These are phyloP conservation scores for Pseudonitzschia delicatissima DNA, from an alignment of 108 stramenopile species.

Conservation along the genomic window DNA sequence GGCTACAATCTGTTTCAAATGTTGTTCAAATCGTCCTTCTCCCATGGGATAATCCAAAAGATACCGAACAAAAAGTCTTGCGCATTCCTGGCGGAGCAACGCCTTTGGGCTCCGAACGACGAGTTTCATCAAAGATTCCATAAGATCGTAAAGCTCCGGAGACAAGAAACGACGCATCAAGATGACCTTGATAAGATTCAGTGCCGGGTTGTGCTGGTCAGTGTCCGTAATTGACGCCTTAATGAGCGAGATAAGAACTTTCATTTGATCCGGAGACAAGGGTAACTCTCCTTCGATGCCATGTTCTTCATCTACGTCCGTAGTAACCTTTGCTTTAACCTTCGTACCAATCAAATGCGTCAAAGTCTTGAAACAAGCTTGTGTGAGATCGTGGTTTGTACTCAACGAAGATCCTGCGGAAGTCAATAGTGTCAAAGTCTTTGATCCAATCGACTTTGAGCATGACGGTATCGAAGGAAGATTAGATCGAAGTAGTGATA, in stretches of 20 bases:
- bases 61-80: constrained; percentile 70
- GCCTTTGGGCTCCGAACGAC: constrained; percentile 76
- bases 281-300: constrained; percentile 21
- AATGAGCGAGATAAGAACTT: constrained; percentile 67
- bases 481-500: constrained; percentile 65
- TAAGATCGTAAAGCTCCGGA: constrained; percentile 84
- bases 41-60: constrained; percentile 90
- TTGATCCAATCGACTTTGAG: constrained; percentile 64
- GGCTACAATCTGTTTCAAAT: constrained; percentile 74
- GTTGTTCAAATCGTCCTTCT: constrained; percentile 60
- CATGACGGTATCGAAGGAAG: constrained; percentile 70
- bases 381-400: constrained; percentile 80
- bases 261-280: constrained; percentile 73
- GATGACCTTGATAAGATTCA: constrained; percentile 72
- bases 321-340: background rate
- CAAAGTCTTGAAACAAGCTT: constrained; percentile 87
- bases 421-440: constrained; percentile 71
- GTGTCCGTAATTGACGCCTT: constrained; percentile 58
- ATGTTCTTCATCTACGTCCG: constrained; percentile 3
- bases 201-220: constrained; percentile 79
- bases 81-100: constrained; percentile 68
- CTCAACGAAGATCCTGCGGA: constrained; percentile 48
- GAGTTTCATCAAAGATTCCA: constrained; percentile 75
- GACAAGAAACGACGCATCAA: constrained; percentile 60
- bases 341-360: constrained; percentile 56